These are phyloP conservation scores for Acaromyces ingoldii DNA, from an alignment of 1,284 basidiomycete genomes.

Conservation along the genomic window DNA sequence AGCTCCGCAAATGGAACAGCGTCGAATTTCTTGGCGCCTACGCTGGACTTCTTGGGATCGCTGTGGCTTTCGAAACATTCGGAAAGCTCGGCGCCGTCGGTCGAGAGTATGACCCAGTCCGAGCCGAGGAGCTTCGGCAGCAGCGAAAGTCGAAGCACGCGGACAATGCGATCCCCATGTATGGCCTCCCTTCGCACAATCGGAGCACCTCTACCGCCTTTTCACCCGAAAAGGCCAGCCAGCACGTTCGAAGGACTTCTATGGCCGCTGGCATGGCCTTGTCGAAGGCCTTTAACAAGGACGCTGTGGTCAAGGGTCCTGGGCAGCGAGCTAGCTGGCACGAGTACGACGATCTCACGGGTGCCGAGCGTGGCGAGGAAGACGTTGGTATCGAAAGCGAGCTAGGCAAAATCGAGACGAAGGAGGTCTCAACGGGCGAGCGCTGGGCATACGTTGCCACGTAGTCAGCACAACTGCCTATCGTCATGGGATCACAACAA, in stretches of 20 bases:
- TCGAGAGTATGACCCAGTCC: constrained; percentile 24
- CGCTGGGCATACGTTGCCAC: constrained; percentile 38
- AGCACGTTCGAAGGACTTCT: no score
- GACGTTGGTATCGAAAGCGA: constrained; percentile 49
- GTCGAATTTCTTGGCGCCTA: constrained; percentile 27
- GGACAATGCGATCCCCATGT: not conserved
- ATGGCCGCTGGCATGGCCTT: no score
- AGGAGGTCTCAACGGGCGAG: constrained; percentile 33
- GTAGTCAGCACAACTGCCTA: not conserved
- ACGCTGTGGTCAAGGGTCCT: constrained; percentile 4
- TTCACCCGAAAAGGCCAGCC: no score
- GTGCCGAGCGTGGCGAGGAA: constrained; percentile 44
- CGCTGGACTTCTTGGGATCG: constrained; percentile 19
- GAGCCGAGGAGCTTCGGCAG: constrained; percentile 10
- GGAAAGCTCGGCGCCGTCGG: constrained; percentile 46
- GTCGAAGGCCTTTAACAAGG: constrained; percentile 18
- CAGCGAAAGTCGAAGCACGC: no score
- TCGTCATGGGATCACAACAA: no score
- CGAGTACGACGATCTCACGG: constrained; percentile 43
- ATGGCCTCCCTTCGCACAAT: no score
- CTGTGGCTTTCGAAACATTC: constrained; percentile 43
- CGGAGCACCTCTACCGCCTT: no score
- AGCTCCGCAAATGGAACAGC: constrained; percentile 22
- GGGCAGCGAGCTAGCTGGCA: constrained; percentile 32
- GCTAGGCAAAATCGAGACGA: constrained; percentile 41